Evolutionary conservation across 1,284 basidiomycete species (phyloP), one percentile per base, ranked within the genome.

Genomic region (Apiotrichum laibachii): DNA sequence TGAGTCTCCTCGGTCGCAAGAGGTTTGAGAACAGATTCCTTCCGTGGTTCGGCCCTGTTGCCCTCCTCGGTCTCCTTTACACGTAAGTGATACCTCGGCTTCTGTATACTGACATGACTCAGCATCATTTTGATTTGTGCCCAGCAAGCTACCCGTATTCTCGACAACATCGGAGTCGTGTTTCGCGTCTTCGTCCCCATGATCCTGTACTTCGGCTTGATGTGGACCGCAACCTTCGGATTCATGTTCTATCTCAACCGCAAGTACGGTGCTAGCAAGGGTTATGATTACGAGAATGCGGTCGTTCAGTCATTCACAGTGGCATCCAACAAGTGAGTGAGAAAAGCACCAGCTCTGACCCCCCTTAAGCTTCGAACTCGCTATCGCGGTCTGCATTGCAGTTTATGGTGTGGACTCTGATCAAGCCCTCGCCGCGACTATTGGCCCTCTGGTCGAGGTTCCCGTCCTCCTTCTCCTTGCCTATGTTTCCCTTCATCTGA

Each of bases 161-260:
- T 87, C 1, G 81, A 82, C 64, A 86, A 88, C 71, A 80, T 90
- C 50, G 85, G 88, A 1, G 82, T 83, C 6, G 87, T 89, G 1
- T 89, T 90, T 76, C 83, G 89, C 13, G 85, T 88, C 1, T 85
- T 89, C 63, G 89, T 91, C 2, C 90, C 90, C 0, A 83, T 91
- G 76, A 79, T 88, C 35, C 75, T 88, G 39, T 92, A 92, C 78
- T 92, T 92, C 71, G 65, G 83, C 26, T 77, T 91, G 72, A 89
- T 91, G 84, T 92, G 88, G 88, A 80, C 80, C 3, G 73, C 79
- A 1, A 83, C 86, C 0, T 90, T 90, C 65, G 76, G 73, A 39
- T 67, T 85, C 16, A 76, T 89, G 18, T 85, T 81, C 70, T 81
- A 77, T 62, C 77, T 88, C 19, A 71, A 72, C 7, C 68, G 74